phyloP scores from a whole-genome alignment of 805 yeast genomes.

The Yarrowia bubula region DNA sequence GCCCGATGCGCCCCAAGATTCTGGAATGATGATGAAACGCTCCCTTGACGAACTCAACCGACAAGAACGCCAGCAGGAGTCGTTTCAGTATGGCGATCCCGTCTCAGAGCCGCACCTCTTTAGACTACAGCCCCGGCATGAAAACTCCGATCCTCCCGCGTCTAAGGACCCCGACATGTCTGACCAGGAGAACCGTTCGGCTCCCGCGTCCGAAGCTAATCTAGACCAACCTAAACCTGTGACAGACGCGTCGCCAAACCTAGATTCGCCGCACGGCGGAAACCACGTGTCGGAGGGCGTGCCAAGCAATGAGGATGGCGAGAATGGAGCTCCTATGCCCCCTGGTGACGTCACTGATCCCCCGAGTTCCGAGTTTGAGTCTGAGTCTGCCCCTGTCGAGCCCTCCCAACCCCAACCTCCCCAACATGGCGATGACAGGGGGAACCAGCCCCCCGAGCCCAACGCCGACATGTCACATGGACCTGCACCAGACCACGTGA shows the following conservation, averaged over 20 bases:
- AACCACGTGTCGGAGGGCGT: neutral
- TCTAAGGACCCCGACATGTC: neutral
- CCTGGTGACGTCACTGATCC: no score
- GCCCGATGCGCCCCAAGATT: neutral
- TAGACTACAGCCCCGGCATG: neutral
- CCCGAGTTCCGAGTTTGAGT: neutral
- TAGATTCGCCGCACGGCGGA: neutral
- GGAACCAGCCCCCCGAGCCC: slow-evolving; percentile 6
- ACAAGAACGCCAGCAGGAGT: neutral
- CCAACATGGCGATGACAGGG: neutral
- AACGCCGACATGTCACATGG: slow-evolving; percentile 10
- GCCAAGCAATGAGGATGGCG: neutral
- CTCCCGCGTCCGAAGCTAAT: neutral
- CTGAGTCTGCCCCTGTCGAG: neutral
- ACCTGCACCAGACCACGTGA: neutral
- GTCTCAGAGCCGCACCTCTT: neutral
- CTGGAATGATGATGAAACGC: slow-evolving; percentile 15
- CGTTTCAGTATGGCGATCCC: slow-evolving; percentile 21
- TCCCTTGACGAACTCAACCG: neutral
- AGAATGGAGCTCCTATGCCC: neutral
- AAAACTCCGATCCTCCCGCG: neutral
- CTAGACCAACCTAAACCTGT: slow-evolving; percentile 4
- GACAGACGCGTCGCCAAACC: slow-evolving; percentile 10
- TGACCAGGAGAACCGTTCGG: neutral
- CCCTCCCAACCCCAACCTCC: neutral